Conservation (phyloP, 805 yeast genomes). For the Pichia cabralensis region DNA sequence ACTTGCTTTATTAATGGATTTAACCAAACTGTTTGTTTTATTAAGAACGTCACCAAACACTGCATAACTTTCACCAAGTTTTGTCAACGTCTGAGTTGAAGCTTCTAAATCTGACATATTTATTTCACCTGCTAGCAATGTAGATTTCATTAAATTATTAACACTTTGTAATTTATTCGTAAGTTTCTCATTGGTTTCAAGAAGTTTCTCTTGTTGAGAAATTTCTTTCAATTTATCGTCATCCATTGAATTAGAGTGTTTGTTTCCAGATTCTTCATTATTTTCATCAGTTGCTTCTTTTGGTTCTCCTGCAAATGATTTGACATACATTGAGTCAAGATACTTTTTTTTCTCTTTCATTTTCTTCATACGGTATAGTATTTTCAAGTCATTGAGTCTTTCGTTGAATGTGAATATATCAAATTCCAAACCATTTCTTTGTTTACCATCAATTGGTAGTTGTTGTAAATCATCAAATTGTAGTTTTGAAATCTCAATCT, state of each 20-base stretch:
- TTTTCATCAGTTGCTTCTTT: neutral
- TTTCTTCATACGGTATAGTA: constrained; percentile 21
- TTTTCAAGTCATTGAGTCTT: constrained; percentile 18
- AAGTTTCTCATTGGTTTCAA: constrained; percentile 36
- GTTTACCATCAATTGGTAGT: constrained; percentile 4
- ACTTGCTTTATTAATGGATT: constrained; percentile 43
- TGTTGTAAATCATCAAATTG: constrained; percentile 8
- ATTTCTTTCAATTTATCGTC: constrained; percentile 20
- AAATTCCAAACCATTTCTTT: constrained; percentile 7
- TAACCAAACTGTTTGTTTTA: constrained; percentile 36
- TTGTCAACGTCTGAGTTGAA: constrained; percentile 33
- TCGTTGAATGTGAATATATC: constrained; percentile 14
- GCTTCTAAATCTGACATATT: constrained; percentile 38
- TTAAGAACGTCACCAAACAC: constrained; percentile 32
- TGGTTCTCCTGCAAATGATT: constrained; percentile 1
- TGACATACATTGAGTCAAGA: constrained; percentile 5
- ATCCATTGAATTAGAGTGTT: constrained; percentile 15
- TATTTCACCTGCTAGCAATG: constrained; percentile 41
- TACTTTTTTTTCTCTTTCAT: constrained; percentile 18
- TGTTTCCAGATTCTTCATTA: neutral
- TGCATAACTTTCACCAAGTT: constrained; percentile 32
- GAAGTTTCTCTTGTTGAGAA: constrained; percentile 31
- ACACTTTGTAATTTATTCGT: constrained; percentile 39
- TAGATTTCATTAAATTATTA: constrained; percentile 37
- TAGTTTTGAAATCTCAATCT: constrained; percentile 10